A percentile compares a stretch with the other conserved stretches of the same genome.
phyloP scores from a whole-genome alignment of 2,329 filamentous ascomycete genomes.

The Fusarium transvaalense region DNA sequence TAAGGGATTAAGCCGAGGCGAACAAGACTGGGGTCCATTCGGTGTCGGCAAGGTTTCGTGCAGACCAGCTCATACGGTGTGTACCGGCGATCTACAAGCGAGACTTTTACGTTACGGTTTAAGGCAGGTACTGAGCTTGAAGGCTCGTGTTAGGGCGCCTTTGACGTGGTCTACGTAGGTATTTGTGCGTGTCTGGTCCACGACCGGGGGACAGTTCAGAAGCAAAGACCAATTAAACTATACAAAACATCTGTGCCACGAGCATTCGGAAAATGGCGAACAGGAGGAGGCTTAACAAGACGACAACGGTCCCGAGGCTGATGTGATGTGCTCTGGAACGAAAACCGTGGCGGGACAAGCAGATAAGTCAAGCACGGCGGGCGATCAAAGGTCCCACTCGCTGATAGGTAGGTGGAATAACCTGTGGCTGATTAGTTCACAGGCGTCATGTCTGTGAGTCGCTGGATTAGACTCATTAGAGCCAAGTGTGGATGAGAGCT shows the following conservation, averaged over 20 bases:
- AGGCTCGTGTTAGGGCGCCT: constrained; percentile 23
- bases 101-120: constrained; percentile 38
- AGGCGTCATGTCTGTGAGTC: constrained; percentile 24
- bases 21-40: constrained; percentile 30
- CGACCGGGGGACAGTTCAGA: constrained; percentile 7
- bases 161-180: constrained; percentile 1
- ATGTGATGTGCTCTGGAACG: constrained; percentile 24
- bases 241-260: constrained; percentile 18
- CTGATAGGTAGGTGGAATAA: constrained; percentile 13
- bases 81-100: constrained; percentile 32
- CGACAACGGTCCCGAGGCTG: constrained; percentile 26
- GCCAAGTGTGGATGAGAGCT: constrained; percentile 34
- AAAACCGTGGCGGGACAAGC: constrained; percentile 34
- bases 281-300: constrained; percentile 32
- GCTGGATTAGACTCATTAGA: constrained; percentile 18
- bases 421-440: constrained; percentile 45
- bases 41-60: constrained; percentile 43
- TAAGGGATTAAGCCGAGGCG: constrained; percentile 45
- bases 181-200: not conserved
- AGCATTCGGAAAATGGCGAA: constrained; percentile 10
- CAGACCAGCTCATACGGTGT: constrained; percentile 38
- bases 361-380: constrained; percentile 25
- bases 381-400: constrained; percentile 32
- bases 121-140: constrained; percentile 40
- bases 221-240: constrained; percentile 21